phyloP scores from a whole-genome alignment of 768 basidiomycete species.

The Amanita jacksonii region DNA sequence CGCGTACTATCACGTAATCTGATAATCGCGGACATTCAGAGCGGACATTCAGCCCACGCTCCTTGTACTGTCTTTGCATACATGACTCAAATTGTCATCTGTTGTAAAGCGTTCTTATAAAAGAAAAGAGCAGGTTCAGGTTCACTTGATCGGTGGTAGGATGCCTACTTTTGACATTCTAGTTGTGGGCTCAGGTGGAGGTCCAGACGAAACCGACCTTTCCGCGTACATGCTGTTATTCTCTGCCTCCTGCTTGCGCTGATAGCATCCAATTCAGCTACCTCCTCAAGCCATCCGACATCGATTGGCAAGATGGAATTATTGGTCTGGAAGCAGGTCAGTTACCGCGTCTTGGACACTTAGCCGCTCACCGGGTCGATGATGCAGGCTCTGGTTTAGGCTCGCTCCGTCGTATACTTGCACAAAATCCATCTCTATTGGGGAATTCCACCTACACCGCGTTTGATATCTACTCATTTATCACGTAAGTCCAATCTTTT shows the following conservation, averaged over 20 bases:
- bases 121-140: too few relatives aligned
- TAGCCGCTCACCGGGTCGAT: neutral
- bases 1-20: neutral
- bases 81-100: slow-evolving; percentile 1
- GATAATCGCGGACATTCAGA: too few relatives aligned
- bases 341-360: slow-evolving; percentile 14
- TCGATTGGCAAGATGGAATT: slow-evolving; percentile 73
- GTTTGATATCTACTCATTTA: slow-evolving; percentile 44
- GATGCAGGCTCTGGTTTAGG: slow-evolving; percentile 71
- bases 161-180: slow-evolving; percentile 59
- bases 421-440: slow-evolving; percentile 47
- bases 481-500: slow-evolving; percentile 27
- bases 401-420: slow-evolving; percentile 55
- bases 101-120: neutral
- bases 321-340: slow-evolving; percentile 83
- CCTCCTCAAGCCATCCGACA: slow-evolving; percentile 62
- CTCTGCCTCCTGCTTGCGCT: slow-evolving; percentile 10
- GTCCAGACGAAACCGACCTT: slow-evolving; percentile 83
- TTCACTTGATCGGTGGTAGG: neutral
- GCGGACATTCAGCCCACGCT: too few relatives aligned
- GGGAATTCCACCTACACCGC: slow-evolving; percentile 24
- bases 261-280: slow-evolving; percentile 46
- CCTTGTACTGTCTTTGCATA: neutral
- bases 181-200: slow-evolving; percentile 79
- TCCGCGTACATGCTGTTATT: slow-evolving; percentile 59